phyloP scores from a whole-genome alignment of 306 rosid species.

The Trifolium pratense region DNA sequence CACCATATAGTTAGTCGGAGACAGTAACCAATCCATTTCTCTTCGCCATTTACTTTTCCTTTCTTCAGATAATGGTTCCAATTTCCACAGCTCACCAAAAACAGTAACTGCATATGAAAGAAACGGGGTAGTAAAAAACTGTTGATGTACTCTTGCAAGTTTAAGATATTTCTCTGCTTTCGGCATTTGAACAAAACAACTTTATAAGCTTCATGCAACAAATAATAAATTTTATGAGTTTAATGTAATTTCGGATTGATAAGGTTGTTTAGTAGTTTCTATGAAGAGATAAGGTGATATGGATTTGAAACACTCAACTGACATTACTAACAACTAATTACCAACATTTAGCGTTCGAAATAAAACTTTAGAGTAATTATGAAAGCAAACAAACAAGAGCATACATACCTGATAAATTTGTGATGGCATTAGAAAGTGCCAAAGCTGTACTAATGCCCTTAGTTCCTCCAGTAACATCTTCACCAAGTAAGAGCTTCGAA shows the following conservation, averaged over 20 bases:
- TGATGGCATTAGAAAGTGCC: slow-evolving; percentile 83
- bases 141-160: slow-evolving; percentile 11
- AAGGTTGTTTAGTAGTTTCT: too few relatives aligned
- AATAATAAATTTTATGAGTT: background rate
- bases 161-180: background rate
- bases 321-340: background rate
- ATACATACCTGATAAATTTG: slow-evolving; percentile 79
- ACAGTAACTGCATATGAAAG: slow-evolving; percentile 60
- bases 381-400: slow-evolving; percentile 28
- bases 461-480: slow-evolving; percentile 85
- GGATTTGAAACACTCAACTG: too few relatives aligned
- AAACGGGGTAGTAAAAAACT: slow-evolving; percentile 7
- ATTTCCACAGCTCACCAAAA: slow-evolving; percentile 96
- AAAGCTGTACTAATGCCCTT: slow-evolving; percentile 78
- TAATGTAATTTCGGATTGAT: too few relatives aligned
- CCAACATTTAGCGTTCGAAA: background rate
- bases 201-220: background rate
- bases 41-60: slow-evolving; percentile 75
- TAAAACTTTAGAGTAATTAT: background rate
- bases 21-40: slow-evolving; percentile 93
- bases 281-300: too few relatives aligned
- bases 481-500: slow-evolving; percentile 83
- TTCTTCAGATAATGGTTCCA: slow-evolving; percentile 88
- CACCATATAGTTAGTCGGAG: slow-evolving; percentile 92
- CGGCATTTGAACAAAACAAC: slow-evolving; percentile 6